Evolutionary conservation across 768 basidiomycete genomes (phyloP).

Genomic region (Hericium alpestre): DNA sequence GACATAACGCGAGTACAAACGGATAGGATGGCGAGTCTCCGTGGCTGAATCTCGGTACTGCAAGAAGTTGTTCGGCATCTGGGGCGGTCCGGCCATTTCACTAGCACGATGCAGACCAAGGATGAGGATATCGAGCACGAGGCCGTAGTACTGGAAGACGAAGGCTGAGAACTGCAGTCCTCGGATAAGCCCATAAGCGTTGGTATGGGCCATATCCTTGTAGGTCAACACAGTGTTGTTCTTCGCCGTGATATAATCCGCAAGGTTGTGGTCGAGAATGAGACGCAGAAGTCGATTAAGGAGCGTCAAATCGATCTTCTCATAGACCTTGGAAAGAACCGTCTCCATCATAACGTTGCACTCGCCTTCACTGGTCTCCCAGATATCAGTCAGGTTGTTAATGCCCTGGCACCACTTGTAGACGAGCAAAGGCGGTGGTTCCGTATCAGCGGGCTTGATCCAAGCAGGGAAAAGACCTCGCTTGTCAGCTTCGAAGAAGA

Average conservation of each 20-base stretch:
- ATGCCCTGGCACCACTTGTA: constrained; percentile 99
- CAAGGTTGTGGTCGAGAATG: constrained; percentile 96
- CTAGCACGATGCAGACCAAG: constrained; percentile 96
- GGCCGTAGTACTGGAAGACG: constrained; percentile 98
- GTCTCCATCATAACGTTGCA: constrained; percentile 99
- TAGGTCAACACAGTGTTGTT: constrained; percentile 94
- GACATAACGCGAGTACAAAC: constrained; percentile 93
- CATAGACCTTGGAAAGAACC: constrained; percentile 92
- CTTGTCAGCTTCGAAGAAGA: constrained; percentile 99
- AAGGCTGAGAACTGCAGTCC: constrained; percentile 98
- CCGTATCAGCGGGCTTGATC: constrained; percentile 97
- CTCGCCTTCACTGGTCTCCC: constrained; percentile 97
- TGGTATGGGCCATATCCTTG: constrained; percentile 98
- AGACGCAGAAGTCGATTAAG: constrained; percentile 92
- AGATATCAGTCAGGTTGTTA: constrained; percentile 95
- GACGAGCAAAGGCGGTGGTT: constrained; percentile 91
- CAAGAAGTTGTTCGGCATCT: constrained; percentile 96
- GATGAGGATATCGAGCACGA: constrained; percentile 90
- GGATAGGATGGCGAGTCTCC: constrained; percentile 95
- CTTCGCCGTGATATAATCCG: constrained; percentile 98
- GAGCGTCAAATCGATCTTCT: constrained; percentile 95
- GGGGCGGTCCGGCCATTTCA: constrained; percentile 97
- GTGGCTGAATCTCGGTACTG: constrained; percentile 93
- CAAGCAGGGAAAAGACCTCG: constrained; percentile 96
- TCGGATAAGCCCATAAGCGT: constrained; percentile 93